Evolutionary conservation across 352 stramenopile species (phyloP).

Genomic region (Thalassiosira tumida): DNA sequence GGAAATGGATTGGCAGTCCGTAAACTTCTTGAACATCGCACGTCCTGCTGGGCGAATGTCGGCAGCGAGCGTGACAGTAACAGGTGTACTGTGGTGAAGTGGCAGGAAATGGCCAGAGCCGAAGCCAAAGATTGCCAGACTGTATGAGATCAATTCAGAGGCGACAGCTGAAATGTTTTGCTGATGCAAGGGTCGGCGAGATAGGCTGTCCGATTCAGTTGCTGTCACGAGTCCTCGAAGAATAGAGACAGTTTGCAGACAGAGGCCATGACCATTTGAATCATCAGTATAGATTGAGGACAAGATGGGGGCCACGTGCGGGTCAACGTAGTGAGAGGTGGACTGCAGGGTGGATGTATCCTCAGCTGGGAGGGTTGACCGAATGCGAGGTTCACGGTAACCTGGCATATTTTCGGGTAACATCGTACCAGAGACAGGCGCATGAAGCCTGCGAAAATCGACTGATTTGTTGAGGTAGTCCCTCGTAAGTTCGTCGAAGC

Average conservation of each 20-base stretch:
- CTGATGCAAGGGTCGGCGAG: constrained; percentile 12
- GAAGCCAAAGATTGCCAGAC: constrained; percentile 61
- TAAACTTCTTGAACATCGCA: constrained; percentile 39
- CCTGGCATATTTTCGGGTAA: constrained; percentile 62
- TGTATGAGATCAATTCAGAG: background rate
- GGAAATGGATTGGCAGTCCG: background rate
- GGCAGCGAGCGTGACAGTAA: constrained; percentile 12
- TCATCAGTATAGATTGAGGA: background rate
- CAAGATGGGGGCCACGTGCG: background rate
- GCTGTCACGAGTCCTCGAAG: background rate
- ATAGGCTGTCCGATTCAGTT: too few relatives aligned
- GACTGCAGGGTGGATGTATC: too few relatives aligned
- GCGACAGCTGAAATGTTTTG: background rate
- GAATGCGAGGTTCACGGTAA: constrained; percentile 34
- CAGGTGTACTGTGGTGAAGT: background rate
- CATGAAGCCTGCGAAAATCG: background rate
- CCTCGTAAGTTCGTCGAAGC: constrained; percentile 35
- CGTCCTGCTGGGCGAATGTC: constrained; percentile 18
- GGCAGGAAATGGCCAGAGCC: constrained; percentile 37
- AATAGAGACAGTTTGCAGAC: constrained; percentile 4
- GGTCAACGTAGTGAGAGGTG: too few relatives aligned
- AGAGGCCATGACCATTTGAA: background rate
- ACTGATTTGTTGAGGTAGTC: constrained; percentile 12
- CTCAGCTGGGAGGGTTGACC: background rate
- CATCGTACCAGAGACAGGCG: background rate